Base-by-base conservation (phyloP, 768 basidiomycete genomes). In the Arthromyces matolae region DNA sequence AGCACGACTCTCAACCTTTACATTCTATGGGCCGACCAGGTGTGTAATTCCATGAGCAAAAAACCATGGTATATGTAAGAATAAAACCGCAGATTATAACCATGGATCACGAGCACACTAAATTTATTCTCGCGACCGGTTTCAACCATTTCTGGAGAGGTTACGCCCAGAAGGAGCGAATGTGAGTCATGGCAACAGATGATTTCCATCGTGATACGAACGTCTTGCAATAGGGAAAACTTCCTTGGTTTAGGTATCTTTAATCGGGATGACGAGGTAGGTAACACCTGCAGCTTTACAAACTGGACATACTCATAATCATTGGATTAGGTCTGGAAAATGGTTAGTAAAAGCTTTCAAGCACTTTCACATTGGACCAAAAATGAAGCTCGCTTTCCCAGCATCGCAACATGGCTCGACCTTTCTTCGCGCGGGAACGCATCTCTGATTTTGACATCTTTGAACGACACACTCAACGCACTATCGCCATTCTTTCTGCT, bases 181-280 rank as follows among this genome's bases (percentile, higher is more conserved):
- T 85, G 84, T 84, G 49, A 51, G 82, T 64, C 14, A 12, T 37
- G 10, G 20, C 37, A 42, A 46, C 3, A 23, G 35, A 23, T n/a
- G 8, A 32, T 29, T 7, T 19, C 36, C 12, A 28, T 32, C 12
- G 16, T 50, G 18, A 47, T 47, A 9, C 20, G 24, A n/a, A n/a
- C n/a, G 8, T 16, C 23, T 49, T 48, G 19, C 47, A 38, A 39
- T 59, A 77, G 77, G 76, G 72, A 78, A 52, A 71, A 70, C 8
- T 83, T 86, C 60, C 70, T 89, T n/a, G 87, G 87, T 3, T 71
- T 77, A 52, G 85, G 86, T 2, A 87, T 89, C 31, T 89, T 89
- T 63, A 87, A 87, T 53, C 75, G 85, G 13, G 86, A 87, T 61
- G 86, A 84, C 55, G 78, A 82, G 64, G 81, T 80, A 59, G 65